Evolutionary conservation across 2,329 filamentous ascomycete species (phyloP).

Genomic region (Epichloe typhina): DNA sequence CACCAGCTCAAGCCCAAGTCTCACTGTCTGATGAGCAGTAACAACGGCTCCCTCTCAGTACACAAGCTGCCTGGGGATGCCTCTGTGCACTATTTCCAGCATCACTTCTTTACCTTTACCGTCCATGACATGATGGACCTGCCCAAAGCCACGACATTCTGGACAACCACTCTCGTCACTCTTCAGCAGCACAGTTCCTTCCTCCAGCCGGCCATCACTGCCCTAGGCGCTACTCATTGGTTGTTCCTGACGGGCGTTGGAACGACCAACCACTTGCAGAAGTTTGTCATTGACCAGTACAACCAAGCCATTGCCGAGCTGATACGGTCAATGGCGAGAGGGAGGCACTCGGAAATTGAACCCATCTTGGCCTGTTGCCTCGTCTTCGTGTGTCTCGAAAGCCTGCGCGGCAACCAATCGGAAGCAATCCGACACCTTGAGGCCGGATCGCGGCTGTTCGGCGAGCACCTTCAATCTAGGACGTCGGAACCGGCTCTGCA

Average conservation of each 20-base stretch:
- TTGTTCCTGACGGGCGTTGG: not conserved
- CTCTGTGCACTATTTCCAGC: slow-evolving; percentile 1
- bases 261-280: not conserved
- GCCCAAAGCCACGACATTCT: slow-evolving; percentile 1
- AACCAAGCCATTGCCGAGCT: not conserved
- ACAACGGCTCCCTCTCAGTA: no score
- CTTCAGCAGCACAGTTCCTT: slow-evolving; percentile 1
- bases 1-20: not conserved
- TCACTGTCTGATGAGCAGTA: not conserved
- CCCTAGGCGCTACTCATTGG: slow-evolving; percentile 2
- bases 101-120: slow-evolving; percentile 3
- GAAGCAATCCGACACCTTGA: slow-evolving; percentile 3
- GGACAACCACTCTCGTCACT: not conserved
- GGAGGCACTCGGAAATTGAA: not conserved
- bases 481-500: not conserved
- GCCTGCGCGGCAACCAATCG: slow-evolving; percentile 1
- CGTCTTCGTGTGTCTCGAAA: slow-evolving; percentile 1
- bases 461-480: not conserved
- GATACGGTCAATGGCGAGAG: not conserved
- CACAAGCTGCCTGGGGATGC: not conserved
- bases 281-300: slow-evolving; percentile 1
- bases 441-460: slow-evolving; percentile 1
- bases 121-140: slow-evolving; percentile 3
- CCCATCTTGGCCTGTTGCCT: slow-evolving; percentile 1
- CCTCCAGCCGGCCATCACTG: slow-evolving; percentile 1